Conservation (phyloP, 257 asterid species). For the Scutellaria barbata region DNA sequence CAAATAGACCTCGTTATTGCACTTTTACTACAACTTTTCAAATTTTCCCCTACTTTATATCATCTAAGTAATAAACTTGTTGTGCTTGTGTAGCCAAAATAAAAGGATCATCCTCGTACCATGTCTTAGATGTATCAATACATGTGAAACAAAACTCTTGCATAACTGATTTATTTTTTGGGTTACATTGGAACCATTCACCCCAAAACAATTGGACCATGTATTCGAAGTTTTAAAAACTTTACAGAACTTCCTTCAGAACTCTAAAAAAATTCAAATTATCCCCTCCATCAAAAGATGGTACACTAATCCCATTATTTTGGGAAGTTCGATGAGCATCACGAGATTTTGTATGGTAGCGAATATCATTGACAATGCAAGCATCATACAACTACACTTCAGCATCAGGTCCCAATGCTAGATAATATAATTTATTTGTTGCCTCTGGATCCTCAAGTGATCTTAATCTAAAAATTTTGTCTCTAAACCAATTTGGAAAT, state of each 20-base stretch:
- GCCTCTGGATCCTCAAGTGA: not conserved
- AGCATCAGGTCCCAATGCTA: not conserved
- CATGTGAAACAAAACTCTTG: slow-evolving; percentile 11
- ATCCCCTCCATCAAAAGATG: too few species aligned
- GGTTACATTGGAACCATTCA: not conserved
- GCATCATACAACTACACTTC: not conserved
- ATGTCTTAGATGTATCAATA: slow-evolving; percentile 2
- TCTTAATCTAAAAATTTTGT: not conserved
- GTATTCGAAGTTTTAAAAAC: not conserved
- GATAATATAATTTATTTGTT: not conserved
- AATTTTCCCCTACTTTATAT: not conserved
- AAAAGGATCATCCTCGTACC: slow-evolving; percentile 7
- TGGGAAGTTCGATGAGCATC: not conserved
- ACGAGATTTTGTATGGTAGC: not conserved
- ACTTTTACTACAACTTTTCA: slow-evolving; percentile 1
- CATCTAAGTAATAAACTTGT: slow-evolving; percentile 3
- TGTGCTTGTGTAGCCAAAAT: not conserved
- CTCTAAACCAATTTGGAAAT: not conserved
- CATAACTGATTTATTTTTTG: not conserved
- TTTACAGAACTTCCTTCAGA: not conserved
- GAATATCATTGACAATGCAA: not conserved
- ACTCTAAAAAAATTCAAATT: not conserved
- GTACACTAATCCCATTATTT: not conserved
- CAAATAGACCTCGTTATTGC: not conserved
- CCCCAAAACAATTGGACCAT: not conserved